Percentiles rank a stretch among this genome's conserved stretches.
phyloP scores from a whole-genome alignment of 2,329 filamentous ascomycete genomes.

The Cladosporium phlei region DNA sequence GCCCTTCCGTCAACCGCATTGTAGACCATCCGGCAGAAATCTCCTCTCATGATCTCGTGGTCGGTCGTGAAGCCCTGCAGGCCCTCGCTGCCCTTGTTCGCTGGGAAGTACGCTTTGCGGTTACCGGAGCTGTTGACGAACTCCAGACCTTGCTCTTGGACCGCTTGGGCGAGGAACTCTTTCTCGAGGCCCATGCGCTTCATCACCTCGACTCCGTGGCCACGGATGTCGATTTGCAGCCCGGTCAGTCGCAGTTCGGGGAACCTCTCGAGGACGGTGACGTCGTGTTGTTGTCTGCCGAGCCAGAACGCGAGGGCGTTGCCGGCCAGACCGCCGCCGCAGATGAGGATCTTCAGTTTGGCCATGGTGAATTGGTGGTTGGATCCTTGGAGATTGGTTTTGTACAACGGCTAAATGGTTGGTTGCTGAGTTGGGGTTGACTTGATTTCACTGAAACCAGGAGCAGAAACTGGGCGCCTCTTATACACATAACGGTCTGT shows the following conservation, averaged over 20 bases:
- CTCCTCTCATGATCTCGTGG: conserved; percentile 52
- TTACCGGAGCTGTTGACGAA: conserved; percentile 22
- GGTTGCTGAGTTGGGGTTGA: too few relatives aligned
- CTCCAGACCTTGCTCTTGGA: conserved; percentile 24
- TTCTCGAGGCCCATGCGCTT: conserved; percentile 26
- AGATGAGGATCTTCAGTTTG: conserved; percentile 21
- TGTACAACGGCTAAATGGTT: too few relatives aligned
- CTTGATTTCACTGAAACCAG: too few relatives aligned
- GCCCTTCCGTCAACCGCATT: conserved; percentile 20
- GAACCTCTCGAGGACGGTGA: conserved; percentile 23
- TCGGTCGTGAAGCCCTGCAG: conserved; percentile 40
- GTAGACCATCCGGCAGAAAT: conserved; percentile 45
- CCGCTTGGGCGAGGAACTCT: conserved; percentile 16
- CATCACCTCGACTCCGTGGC: conserved; percentile 23
- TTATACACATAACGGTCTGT: too few relatives aligned
- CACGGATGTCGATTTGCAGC: conserved; percentile 28
- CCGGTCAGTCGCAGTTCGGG: conserved; percentile 16
- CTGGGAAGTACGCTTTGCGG: conserved; percentile 24
- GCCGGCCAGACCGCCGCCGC: conserved; percentile 24
- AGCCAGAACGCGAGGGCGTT: conserved; percentile 21
- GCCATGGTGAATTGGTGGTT: too few relatives aligned
- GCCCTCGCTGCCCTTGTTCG: neutral
- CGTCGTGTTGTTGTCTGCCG: conserved; percentile 14
- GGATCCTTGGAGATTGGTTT: too few relatives aligned
- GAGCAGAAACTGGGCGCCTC: too few relatives aligned